Conservation (phyloP, 352 stramenopile genomes). For the Phytophthora niederhauseri region DNA sequence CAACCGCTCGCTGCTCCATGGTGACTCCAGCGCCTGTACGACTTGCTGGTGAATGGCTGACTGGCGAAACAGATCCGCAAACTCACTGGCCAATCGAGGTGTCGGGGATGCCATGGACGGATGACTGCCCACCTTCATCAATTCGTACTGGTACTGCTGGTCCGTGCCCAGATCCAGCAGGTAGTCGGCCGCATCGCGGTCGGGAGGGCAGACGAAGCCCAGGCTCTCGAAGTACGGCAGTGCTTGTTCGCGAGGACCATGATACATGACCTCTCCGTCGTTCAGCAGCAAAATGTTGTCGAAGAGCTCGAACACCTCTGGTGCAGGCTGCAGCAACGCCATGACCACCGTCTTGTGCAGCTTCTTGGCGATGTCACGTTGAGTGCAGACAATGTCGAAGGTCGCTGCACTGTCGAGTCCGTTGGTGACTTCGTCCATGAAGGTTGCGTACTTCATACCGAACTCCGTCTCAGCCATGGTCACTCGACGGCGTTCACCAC, state of each 20-base stretch:
- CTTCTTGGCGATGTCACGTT: constrained; percentile 44
- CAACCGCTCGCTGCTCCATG: constrained; percentile 11
- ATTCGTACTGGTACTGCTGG: constrained; percentile 32
- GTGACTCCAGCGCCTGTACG: constrained; percentile 67
- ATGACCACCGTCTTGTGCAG: constrained; percentile 58
- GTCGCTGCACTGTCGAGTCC: constrained; percentile 89
- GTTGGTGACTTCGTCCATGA: constrained; percentile 90
- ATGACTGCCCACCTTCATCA: constrained; percentile 10
- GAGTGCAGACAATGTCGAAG: constrained; percentile 80
- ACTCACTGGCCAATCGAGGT: constrained; percentile 23
- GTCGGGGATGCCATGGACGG: neutral
- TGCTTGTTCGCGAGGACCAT: constrained; percentile 36
- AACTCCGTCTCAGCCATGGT: constrained; percentile 41
- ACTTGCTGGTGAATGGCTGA: constrained; percentile 34
- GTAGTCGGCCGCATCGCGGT: constrained; percentile 44
- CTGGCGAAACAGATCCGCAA: constrained; percentile 15
- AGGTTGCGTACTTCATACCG: constrained; percentile 56
- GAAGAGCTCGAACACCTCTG: constrained; percentile 92
- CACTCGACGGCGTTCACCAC: constrained; percentile 71
- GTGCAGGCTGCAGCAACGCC: constrained; percentile 85
- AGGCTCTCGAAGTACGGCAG: constrained; percentile 48
- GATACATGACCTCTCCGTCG: constrained; percentile 54
- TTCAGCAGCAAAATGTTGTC: constrained; percentile 80
- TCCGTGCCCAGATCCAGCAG: constrained; percentile 41
- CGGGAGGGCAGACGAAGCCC: constrained; percentile 46